These are phyloP conservation scores for bread wheat (Triticum aestivum) DNA, from an alignment of 176 grass and related monocot genomes.

Conservation along the genomic window IWGSC_CS_RefSeq_v2.1 NC_057803.1:667812174-667812673, in stretches of 20 bases:
- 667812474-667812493: background rate
- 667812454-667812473: background rate
- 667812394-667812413: conserved; percentile 18
- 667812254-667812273: conserved; percentile 1
- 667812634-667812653: background rate
- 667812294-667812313: conserved; percentile 35
- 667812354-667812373: conserved; percentile 39
- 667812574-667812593: background rate
- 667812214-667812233: background rate
- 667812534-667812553: background rate
- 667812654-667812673: background rate
- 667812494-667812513: background rate
- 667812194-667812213: background rate
- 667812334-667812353: conserved; percentile 38
- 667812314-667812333: conserved; percentile 37
- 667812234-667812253: background rate
- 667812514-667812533: background rate
- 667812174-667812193: background rate
- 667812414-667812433: background rate
- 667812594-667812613: background rate
- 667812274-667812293: conserved; percentile 47
- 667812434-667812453: background rate
- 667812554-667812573: background rate
- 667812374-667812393: background rate
- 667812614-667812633: background rate